Evolutionary conservation across 305 asterid genomes (phyloP), one percentile per base, ranked within the genome.

Genomic region (Striga hermonthica): DNA sequence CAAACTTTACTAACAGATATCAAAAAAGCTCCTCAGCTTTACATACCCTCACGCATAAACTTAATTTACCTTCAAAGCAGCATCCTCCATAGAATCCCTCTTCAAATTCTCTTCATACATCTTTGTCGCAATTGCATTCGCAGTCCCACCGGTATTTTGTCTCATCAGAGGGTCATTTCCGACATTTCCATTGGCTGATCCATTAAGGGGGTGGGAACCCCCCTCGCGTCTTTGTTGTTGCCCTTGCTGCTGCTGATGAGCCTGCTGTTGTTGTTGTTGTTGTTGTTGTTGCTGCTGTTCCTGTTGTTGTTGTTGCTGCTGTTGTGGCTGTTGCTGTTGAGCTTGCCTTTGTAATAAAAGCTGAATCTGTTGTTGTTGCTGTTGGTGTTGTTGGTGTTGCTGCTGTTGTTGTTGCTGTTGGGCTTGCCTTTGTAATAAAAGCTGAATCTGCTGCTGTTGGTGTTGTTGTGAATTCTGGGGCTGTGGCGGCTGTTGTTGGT

Each of bases 31-130:
- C 3, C 60, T 37, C 22, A 69, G 62, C 61, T 52, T 57, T 63
- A 49, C 38, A 56, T 31, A 11, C 50, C 62, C 14, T 4, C 58
- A 59, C 38, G 65, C 37, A 55, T 60, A 52, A 8, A 4, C 6
- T 50, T 44, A 22, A 6, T 1, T 47, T 81, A 90, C 99, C 99
- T 94, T 94, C 78, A 91, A 73, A 40, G 96, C 77, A 31, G 91
- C 86, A 83, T 91, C 99, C 7, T 91, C 99, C 80, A 87, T 60
- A 45, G 96, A 87, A 73, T 91, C 98, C 83, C 96, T 89, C 79
- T 91, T 91, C 59, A 94, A 68, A 66, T 87, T 85, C 73, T 94
- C 97, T 74, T 91, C 99, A 3, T 94, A 94, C 95, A 94, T 88
- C 76, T 91, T 91, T 44, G 97, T 82, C 7, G 98, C 95, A 73